These are phyloP conservation scores for Nyctanthes arbortristis DNA, from an alignment of 257 asterid species.

Conservation along the genomic window DNA sequence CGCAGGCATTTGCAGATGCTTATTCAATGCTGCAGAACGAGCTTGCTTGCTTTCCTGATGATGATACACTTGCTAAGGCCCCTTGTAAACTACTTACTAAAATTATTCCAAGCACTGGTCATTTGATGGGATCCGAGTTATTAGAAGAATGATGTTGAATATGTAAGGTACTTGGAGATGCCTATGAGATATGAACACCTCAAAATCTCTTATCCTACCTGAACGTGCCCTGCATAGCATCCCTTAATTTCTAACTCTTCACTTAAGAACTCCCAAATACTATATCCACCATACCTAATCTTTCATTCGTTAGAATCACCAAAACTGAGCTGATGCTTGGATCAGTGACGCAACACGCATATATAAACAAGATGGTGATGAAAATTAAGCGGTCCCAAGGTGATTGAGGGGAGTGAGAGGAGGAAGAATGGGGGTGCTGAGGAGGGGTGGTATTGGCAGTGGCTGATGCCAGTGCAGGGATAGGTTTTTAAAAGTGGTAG, in stretches of 20 bases:
- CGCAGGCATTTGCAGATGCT: slow-evolving; percentile 99
- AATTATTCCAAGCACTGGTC: slow-evolving; percentile 83
- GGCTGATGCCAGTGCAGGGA: too few species aligned
- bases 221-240: background rate
- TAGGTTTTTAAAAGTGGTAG: too few species aligned
- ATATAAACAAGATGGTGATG: background rate
- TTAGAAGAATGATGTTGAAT: slow-evolving; percentile 17
- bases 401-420: background rate
- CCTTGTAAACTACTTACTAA: slow-evolving; percentile 72
- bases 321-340: background rate
- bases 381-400: background rate
- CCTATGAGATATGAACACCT: slow-evolving; percentile 10
- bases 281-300: background rate
- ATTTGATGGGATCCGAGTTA: slow-evolving; percentile 51
- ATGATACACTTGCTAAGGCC: slow-evolving; percentile 44
- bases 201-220: background rate
- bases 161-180: slow-evolving; percentile 34
- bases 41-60: slow-evolving; percentile 52
- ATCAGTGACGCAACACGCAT: background rate
- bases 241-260: slow-evolving; percentile 6
- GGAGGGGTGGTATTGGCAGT: background rate
- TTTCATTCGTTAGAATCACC: background rate
- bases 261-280: background rate
- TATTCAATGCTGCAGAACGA: slow-evolving; percentile 80
- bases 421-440: background rate